phyloP scores from a whole-genome alignment of 148 eudicot species.

The Pouteria glomerata region DNA sequence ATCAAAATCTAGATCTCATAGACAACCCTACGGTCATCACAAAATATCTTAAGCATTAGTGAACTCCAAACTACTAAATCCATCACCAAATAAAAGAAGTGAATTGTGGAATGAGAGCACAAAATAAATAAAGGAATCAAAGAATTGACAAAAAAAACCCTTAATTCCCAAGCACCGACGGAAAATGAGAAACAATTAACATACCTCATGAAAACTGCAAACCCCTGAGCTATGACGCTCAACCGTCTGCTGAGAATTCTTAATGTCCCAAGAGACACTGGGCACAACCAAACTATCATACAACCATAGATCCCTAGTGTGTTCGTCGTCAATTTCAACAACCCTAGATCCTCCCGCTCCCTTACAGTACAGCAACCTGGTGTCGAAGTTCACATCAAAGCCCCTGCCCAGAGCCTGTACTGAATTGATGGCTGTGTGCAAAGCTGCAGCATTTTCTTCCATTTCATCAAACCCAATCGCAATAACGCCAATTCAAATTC shows the following conservation, averaged over 20 bases:
- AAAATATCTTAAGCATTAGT: too few relatives aligned
- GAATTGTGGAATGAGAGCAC: not conserved
- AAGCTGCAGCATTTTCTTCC: conserved; percentile 78
- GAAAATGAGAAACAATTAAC: not conserved
- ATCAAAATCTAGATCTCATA: not conserved
- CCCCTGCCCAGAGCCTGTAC: conserved; percentile 88
- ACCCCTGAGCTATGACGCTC: conserved; percentile 59
- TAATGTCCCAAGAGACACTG: conserved; percentile 58
- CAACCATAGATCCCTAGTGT: conserved; percentile 61
- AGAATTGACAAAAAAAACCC: not conserved
- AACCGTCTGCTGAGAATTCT: conserved; percentile 27
- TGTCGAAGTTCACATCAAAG: conserved; percentile 86
- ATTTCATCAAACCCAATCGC: conserved; percentile 33
- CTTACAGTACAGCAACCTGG: conserved; percentile 84
- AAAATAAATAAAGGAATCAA: not conserved
- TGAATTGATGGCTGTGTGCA: conserved; percentile 69
- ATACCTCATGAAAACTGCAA: conserved; percentile 67
- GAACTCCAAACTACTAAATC: not conserved
- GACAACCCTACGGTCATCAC: not conserved
- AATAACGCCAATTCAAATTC: not conserved
- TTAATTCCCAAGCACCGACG: not conserved
- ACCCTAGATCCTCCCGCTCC: conserved; percentile 69
- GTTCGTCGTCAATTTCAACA: conserved; percentile 70
- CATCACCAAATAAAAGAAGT: not conserved
- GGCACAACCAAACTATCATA: conserved; percentile 55